These are phyloP conservation scores for Xylaria sp. DNA, from an alignment of 2,329 filamentous ascomycete species.

Conservation along the genomic window DNA sequence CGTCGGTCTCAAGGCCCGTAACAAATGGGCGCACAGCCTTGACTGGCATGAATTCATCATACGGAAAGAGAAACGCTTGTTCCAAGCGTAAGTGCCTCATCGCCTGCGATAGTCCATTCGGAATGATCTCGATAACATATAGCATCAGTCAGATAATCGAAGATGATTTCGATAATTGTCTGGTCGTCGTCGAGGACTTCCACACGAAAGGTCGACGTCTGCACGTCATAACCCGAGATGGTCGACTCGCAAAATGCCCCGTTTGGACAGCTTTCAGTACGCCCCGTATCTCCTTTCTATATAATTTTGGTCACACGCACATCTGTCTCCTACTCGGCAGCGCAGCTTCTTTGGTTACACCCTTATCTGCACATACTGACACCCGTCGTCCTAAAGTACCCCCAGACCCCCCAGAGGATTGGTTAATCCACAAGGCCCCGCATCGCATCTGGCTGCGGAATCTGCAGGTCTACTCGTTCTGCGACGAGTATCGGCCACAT, in stretches of 20 bases:
- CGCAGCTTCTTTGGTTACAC: not conserved
- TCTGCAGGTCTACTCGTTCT: constrained; percentile 69
- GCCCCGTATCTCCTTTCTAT: constrained; percentile 38
- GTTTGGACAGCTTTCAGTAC: constrained; percentile 73
- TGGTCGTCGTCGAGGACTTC: constrained; percentile 65
- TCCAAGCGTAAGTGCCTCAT: constrained; percentile 63
- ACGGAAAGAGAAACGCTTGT: constrained; percentile 61
- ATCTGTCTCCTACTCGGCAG: not conserved
- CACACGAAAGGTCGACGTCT: constrained; percentile 63
- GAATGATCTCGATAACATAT: constrained; percentile 12
- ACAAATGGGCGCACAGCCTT: constrained; percentile 57
- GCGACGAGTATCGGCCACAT: constrained; percentile 64
- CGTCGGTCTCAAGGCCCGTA: constrained; percentile 65
- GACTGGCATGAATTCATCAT: constrained; percentile 60
- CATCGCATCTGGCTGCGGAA: constrained; percentile 64
- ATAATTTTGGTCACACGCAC: not conserved
- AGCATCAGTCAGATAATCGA: constrained; percentile 65
- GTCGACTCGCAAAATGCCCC: constrained; percentile 64
- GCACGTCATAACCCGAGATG: constrained; percentile 67
- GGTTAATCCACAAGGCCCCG: constrained; percentile 62
- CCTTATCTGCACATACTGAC: not conserved
- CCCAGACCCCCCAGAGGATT: constrained; percentile 57
- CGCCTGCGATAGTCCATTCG: not conserved
- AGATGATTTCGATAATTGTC: constrained; percentile 63
- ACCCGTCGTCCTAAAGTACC: constrained; percentile 57